Evolutionary conservation across 495 filamentous ascomycete genomes (phyloP).

Genomic region (Hypoxylon intermedium): DNA sequence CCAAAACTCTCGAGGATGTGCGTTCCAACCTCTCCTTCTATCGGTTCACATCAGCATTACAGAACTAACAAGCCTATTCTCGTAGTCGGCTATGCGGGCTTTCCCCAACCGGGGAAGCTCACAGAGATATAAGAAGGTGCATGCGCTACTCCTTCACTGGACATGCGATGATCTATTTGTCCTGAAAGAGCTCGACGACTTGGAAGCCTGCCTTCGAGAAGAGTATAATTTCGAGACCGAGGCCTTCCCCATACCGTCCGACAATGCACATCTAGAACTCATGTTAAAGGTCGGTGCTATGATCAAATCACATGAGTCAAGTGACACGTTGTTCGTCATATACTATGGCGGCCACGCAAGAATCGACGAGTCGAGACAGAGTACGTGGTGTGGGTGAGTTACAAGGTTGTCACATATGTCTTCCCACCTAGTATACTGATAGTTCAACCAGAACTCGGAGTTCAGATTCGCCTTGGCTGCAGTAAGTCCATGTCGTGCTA

Average conservation of each 20-base stretch:
- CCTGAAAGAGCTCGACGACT: constrained; percentile 56
- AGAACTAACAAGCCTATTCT: constrained; percentile 17
- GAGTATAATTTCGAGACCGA: constrained; percentile 58
- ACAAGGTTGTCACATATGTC: not conserved
- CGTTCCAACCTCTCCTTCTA: constrained; percentile 29
- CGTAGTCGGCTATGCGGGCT: constrained; percentile 57
- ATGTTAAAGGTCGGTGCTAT: constrained; percentile 57
- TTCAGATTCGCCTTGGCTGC: constrained; percentile 53
- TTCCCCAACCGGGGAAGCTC: constrained; percentile 56
- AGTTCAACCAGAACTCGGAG: constrained; percentile 41
- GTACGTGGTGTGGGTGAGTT: constrained; percentile 61
- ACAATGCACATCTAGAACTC: constrained; percentile 57
- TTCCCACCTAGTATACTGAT: constrained; percentile 9
- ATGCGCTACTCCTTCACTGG: constrained; percentile 62
- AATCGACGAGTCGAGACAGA: constrained; percentile 59
- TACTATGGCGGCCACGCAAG: constrained; percentile 63
- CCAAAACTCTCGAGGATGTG: constrained; percentile 56
- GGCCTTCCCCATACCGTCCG: constrained; percentile 58
- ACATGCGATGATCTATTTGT: constrained; percentile 62
- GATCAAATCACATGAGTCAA: constrained; percentile 57
- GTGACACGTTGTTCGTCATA: constrained; percentile 58
- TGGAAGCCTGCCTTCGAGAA: constrained; percentile 57
- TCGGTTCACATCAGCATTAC: not conserved
- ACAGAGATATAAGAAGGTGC: constrained; percentile 59
- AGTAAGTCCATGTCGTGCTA: constrained; percentile 34